Percentiles rank a stretch among this genome's conserved stretches.
phyloP scores from a whole-genome alignment of 495 filamentous ascomycete genomes.

The Bryoglossum gracile region DNA sequence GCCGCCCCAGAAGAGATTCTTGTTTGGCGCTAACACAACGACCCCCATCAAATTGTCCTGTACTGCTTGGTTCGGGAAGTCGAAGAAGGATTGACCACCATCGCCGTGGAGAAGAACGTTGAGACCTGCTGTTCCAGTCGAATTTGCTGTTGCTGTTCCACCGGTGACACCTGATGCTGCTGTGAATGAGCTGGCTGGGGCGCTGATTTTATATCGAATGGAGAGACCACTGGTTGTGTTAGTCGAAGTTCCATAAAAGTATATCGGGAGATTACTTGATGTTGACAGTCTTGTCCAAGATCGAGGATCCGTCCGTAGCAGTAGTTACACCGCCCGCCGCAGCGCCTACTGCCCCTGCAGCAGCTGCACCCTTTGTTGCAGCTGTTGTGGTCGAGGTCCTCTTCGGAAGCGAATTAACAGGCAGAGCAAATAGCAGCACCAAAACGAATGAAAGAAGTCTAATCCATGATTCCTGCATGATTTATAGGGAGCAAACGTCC shows the following conservation, averaged over 20 bases:
- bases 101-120: slow-evolving; percentile 47
- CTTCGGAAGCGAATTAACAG: slow-evolving; percentile 15
- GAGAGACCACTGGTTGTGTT: slow-evolving; percentile 30
- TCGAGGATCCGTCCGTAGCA: slow-evolving; percentile 41
- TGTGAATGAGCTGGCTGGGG: slow-evolving; percentile 39
- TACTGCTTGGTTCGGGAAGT: slow-evolving; percentile 46
- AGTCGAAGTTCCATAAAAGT: background rate
- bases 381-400: background rate
- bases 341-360: background rate
- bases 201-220: slow-evolving; percentile 41
- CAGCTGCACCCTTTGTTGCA: background rate
- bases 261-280: slow-evolving; percentile 33
- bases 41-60: slow-evolving; percentile 39
- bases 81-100: slow-evolving; percentile 50
- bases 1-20: slow-evolving; percentile 45
- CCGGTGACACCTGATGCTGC: slow-evolving; percentile 33
- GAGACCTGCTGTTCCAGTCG: slow-evolving; percentile 32
- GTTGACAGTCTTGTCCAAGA: slow-evolving; percentile 38
- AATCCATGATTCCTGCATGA: slow-evolving; percentile 8
- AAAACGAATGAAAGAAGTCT: slow-evolving; percentile 11
- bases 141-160: slow-evolving; percentile 20
- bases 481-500: slow-evolving; percentile 7
- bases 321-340: slow-evolving; percentile 1
- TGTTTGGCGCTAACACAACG: slow-evolving; percentile 40
- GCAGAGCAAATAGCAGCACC: slow-evolving; percentile 4